Base-by-base conservation (phyloP, 1,284 basidiomycete genomes). In the Fomitopsis betulina region DNA sequence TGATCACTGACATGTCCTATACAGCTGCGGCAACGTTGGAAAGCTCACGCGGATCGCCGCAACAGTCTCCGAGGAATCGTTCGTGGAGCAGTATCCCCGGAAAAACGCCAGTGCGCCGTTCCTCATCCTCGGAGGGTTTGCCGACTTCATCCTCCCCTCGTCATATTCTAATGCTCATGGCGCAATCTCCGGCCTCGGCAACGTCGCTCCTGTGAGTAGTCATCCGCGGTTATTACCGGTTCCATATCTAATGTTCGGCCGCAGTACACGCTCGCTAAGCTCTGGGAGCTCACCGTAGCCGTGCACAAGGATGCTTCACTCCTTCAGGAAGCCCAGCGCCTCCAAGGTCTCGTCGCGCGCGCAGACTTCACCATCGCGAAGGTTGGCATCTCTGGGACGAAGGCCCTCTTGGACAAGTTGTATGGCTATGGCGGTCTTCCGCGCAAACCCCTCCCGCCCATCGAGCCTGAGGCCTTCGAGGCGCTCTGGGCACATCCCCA, bases 1-100 rank as follows among this genome's bases (percentile, higher is more conserved):
- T 32, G 25, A 13, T 30, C 30, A 15, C 43, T 54, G 35, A 54
- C 37, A 9, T 21, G n/a, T 12, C 5, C n/a, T 19, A 51, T 43
- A 50, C 66, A 93, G 91, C 32, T 96, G 94, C 68, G 93, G 91
- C 43, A 91, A 90, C 63, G 90, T 96, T 60, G 94, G 94, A 57
- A 96, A 96, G 75, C 80, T 95, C 65, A 91, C 89, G 25, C 83
- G 94, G 58, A 89, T 96, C 63, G 85, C 87, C 47, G 85, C 84
- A 33, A 79, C 80, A 5, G 84, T 93, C 6, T 81, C 86, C 19
- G 74, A 78, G n/a, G 67, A 81, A 3, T 73, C 76, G 3, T 93
- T 93, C 73, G 65, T 74, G 35, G 70, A 78, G 39, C 68, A 73
- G 37, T 77, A 86, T 72, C 88, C 91, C 30, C 86, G 90, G 66